Conservation (phyloP, 305 asterid genomes). For the Andrographis paniculata region DNA sequence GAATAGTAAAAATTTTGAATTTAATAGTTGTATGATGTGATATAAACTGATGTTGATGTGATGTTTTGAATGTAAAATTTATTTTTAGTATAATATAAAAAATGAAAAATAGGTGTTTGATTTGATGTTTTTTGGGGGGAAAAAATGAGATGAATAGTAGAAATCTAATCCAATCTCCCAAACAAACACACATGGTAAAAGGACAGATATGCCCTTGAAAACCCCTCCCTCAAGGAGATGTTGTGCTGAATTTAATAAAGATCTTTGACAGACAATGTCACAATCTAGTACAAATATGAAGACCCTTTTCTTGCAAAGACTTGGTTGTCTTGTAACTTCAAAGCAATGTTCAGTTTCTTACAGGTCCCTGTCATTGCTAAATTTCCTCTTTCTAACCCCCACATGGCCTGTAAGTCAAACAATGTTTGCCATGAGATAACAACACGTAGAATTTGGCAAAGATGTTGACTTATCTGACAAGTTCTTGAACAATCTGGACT, state of each 20-base stretch:
- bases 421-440: no score
- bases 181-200: no score
- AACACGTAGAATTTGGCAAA: neutral
- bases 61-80: no score
- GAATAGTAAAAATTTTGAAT: no score
- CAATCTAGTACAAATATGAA: slow-evolving; percentile 2
- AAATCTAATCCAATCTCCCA: no score
- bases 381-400: neutral
- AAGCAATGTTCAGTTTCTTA: neutral
- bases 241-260: neutral
- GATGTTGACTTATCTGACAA: neutral
- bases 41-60: no score
- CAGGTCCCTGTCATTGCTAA: slow-evolving; percentile 1
- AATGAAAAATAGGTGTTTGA: no score
- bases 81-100: no score
- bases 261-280: neutral
- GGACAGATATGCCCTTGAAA: neutral
- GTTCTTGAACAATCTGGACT: slow-evolving; percentile 3
- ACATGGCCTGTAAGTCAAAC: slow-evolving; percentile 9
- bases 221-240: neutral
- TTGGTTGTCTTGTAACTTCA: slow-evolving; percentile 1
- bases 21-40: no score
- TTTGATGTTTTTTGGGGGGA: no score
- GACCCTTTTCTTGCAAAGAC: slow-evolving; percentile 7
- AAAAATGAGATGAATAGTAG: no score